A percentile compares a stretch with the other conserved stretches of the same genome.
Evolutionary conservation across 169 alveolate species (phyloP).

Genomic region (Cryptosporidium muris): DNA sequence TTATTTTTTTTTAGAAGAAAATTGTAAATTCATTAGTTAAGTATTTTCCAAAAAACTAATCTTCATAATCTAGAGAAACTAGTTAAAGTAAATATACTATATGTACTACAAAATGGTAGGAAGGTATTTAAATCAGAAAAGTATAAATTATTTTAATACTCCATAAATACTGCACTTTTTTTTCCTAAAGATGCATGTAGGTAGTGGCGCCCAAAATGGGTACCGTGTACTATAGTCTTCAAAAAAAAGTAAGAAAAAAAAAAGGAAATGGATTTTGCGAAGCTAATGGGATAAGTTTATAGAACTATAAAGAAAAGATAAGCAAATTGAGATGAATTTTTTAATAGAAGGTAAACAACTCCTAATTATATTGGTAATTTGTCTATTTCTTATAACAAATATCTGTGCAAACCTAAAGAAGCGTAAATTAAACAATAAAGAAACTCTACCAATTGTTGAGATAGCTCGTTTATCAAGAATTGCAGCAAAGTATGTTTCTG

Average conservation of each 20-base stretch:
- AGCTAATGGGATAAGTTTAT: too few relatives aligned
- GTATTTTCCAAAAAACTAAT: not conserved
- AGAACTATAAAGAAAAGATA: too few relatives aligned
- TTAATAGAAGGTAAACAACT: too few relatives aligned
- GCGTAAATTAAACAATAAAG: not conserved
- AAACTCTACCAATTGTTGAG: slow-evolving; percentile 18
- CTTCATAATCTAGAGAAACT: not conserved
- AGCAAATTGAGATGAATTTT: too few relatives aligned
- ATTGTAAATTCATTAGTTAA: not conserved
- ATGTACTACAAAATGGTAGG: not conserved
- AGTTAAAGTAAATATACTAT: not conserved
- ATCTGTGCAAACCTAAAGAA: not conserved
- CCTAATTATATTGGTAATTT: too few relatives aligned
- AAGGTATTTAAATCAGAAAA: not conserved
- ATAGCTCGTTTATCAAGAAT: slow-evolving; percentile 37
- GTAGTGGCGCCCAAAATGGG: too few relatives aligned
- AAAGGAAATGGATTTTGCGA: too few relatives aligned
- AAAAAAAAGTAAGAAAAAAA: too few relatives aligned
- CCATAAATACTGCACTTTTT: too few relatives aligned
- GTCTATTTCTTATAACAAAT: not conserved
- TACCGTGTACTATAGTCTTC: too few relatives aligned
- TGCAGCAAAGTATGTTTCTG: slow-evolving; percentile 61
- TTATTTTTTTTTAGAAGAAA: not conserved
- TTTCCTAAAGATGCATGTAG: too few relatives aligned
- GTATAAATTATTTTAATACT: too few relatives aligned